phyloP scores from a whole-genome alignment of 2,329 filamentous ascomycete species.

The Neofusicoccum parvum region DNA sequence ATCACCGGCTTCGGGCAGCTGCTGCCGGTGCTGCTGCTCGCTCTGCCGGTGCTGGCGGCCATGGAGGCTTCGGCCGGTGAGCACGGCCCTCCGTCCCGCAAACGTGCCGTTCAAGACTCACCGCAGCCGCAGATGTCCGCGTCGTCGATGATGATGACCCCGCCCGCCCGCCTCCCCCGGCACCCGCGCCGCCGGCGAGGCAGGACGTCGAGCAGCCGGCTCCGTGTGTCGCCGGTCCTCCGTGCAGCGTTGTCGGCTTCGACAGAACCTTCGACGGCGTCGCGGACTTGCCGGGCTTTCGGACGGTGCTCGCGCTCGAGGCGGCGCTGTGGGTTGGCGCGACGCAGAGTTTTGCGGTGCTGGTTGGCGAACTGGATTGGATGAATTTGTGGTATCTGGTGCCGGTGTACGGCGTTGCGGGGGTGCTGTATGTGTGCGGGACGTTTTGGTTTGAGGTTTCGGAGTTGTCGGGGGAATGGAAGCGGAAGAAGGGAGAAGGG shows the following conservation, averaged over 20 bases:
- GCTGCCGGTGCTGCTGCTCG: background rate
- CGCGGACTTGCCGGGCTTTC: background rate
- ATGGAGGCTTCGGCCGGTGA: background rate
- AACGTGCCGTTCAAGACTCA: too few relatives aligned
- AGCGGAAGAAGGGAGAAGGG: background rate
- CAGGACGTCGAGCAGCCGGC: background rate
- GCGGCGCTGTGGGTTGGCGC: background rate
- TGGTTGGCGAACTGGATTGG: background rate
- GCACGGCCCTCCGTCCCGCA: background rate
- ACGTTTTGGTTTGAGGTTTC: background rate
- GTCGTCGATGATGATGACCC: background rate
- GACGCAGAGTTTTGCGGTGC: background rate
- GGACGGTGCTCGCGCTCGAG: background rate
- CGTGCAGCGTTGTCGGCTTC: background rate
- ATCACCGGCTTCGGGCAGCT: conserved; percentile 16
- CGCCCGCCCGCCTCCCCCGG: background rate
- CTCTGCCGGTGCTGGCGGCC: background rate
- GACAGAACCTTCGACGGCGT: background rate
- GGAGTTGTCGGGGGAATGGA: background rate
- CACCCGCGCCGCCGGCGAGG: background rate
- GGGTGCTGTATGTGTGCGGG: background rate
- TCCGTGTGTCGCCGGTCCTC: background rate
- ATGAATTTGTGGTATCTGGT: background rate
- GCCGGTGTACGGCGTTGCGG: background rate
- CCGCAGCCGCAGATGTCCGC: too few relatives aligned